Percentiles rank a stretch among this genome's conserved stretches.
Conservation (phyloP, 176 grass and related monocot species). For the Phoenix dactylifera region DNA sequence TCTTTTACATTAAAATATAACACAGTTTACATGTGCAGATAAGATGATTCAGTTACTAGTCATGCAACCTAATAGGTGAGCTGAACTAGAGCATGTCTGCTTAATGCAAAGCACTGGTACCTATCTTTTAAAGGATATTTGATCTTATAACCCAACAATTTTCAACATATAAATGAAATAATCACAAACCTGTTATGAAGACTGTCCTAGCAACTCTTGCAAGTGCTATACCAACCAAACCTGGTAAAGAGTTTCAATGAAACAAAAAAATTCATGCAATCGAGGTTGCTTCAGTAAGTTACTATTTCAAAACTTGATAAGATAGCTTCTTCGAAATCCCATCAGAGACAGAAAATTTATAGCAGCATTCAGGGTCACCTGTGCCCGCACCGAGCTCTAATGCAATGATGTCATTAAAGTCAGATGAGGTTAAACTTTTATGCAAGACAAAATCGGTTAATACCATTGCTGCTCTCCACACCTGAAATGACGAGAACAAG, state of each 20-base stretch:
- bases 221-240: constrained; percentile 55
- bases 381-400: constrained; percentile 83
- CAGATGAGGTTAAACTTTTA: constrained; percentile 45
- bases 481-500: constrained; percentile 27
- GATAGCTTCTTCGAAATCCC: too few species aligned
- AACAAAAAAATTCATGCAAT: constrained; percentile 1
- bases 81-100: too few species aligned
- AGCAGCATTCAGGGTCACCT: constrained; percentile 25
- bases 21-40: too few species aligned
- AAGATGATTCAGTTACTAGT: too few species aligned
- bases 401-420: constrained; percentile 51
- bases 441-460: constrained; percentile 62
- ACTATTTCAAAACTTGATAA: too few species aligned
- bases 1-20: too few species aligned
- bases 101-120: too few species aligned
- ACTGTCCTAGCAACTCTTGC: constrained; percentile 38
- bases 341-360: neutral
- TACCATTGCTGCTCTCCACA: constrained; percentile 70
- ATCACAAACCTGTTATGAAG: constrained; percentile 65
- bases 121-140: neutral
- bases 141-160: neutral
- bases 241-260: constrained; percentile 25
- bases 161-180: neutral
- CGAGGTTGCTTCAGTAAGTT: too few species aligned
- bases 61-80: too few species aligned